Base-by-base conservation (phyloP, 192 early-diverging fungal genomes). In the Mortierella alpina region DNA sequence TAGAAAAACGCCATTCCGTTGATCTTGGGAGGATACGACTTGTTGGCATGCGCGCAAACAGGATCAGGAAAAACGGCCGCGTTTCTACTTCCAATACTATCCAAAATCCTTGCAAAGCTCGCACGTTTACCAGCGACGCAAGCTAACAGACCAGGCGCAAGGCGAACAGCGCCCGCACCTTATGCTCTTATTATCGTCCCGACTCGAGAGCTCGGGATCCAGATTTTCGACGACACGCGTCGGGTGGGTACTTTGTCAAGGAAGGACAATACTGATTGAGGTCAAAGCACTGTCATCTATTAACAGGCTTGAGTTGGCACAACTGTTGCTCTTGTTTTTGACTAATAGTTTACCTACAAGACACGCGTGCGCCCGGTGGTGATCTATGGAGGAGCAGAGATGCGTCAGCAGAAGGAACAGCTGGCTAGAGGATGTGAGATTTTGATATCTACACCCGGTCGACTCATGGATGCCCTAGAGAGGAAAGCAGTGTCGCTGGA, bases 391-490 rank as follows among this genome's bases (percentile, higher is more conserved):
- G 97, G 97, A 65, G 93, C 93, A 17, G 95, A 96, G 42, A 89
- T 95, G 67, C 79, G 86, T 47, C 84, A 87, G 48, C 97, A 99
- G 84, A 87, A 93, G 44, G 85, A 90, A 44, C 89, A 96, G 73
- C 83, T 99, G 31, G 90, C 92, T 68, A 90, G 92, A 52, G 97
- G 97, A 60, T 99, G 97, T 80, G 96, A 96, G 70, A 74, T 99
- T 41, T 88, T 99, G 7, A 94, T 97, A 31, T 96, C 97, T 39
- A 98, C 97, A 14, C 97, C 97, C 45, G 97, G 97, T 60, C 92
- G 97, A 70, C 88, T 98, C 45, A 90, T 92, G 65, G 97, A 99
- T 68, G 88, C 98, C 68, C 90, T 99, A 55, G 92, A 97, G 73
- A 91, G 95, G 58, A 92, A 91, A 12, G 87, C 91, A 64, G 84